phyloP scores from a whole-genome alignment of 139 green algal genomes.

The Haematococcus sp. region DNA sequence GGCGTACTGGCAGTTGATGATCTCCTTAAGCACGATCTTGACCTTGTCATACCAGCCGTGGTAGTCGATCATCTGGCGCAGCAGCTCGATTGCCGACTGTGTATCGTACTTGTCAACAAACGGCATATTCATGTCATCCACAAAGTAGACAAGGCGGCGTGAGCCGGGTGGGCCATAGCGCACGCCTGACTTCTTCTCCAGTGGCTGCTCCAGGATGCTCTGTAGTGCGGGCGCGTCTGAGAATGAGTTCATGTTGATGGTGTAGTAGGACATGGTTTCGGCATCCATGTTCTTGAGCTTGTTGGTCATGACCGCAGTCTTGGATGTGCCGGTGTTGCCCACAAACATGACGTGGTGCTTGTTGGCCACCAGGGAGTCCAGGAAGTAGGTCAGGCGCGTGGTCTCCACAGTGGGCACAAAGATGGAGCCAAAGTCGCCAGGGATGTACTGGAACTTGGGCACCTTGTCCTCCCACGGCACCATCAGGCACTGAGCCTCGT shows the following conservation, averaged over 20 bases:
- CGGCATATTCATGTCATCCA: conserved; percentile 94
- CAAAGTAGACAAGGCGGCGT: conserved; percentile 78
- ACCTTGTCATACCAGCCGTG: conserved; percentile 89
- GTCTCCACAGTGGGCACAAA: conserved; percentile 92
- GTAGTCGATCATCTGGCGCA: conserved; percentile 87
- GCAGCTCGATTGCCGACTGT: conserved; percentile 86
- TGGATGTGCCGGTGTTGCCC: conserved; percentile 84
- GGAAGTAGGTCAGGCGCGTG: conserved; percentile 79
- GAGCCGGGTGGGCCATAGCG: conserved; percentile 82
- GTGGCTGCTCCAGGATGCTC: conserved; percentile 69
- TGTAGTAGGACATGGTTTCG: conserved; percentile 64
- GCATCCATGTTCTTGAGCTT: conserved; percentile 82
- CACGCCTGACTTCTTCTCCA: conserved; percentile 86
- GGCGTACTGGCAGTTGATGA: conserved; percentile 75
- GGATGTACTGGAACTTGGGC: conserved; percentile 54
- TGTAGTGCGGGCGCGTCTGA: conserved; percentile 78
- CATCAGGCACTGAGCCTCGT: conserved; percentile 66
- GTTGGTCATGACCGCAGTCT: conserved; percentile 85
- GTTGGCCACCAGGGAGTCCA: conserved; percentile 76
- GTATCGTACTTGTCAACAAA: conserved; percentile 95
- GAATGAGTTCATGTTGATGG: conserved; percentile 89
- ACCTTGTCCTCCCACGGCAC: conserved; percentile 68
- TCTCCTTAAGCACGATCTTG: conserved; percentile 89
- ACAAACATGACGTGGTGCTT: conserved; percentile 91
- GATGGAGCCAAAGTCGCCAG: conserved; percentile 51